Conservation (phyloP, 2,329 filamentous ascomycete species). For the Pseudogymnoascus sp. region DNA sequence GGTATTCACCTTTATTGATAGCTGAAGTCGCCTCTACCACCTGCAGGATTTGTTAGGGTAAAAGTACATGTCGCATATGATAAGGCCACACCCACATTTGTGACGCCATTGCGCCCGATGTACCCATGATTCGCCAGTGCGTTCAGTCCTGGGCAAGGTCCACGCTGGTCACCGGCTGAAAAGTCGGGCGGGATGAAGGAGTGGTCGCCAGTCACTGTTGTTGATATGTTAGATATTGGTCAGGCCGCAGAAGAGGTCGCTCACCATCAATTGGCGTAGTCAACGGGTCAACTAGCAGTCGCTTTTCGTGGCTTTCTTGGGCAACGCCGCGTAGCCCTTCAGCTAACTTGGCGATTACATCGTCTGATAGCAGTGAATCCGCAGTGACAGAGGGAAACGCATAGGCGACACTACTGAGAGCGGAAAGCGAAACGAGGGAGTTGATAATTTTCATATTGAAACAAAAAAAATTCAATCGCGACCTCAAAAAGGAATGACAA, state of each 20-base stretch:
- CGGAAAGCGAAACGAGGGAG: slow-evolving; percentile 4
- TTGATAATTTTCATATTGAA: neutral
- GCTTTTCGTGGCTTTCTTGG: slow-evolving; percentile 4
- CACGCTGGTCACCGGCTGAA: slow-evolving; percentile 29
- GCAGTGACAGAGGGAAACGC: neutral
- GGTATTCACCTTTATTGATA: slow-evolving; percentile 27
- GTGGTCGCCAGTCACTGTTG: slow-evolving; percentile 28
- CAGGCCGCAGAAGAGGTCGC: neutral
- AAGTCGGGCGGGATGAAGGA: slow-evolving; percentile 29
- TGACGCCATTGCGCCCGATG: slow-evolving; percentile 33
- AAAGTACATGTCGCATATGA: slow-evolving; percentile 12
- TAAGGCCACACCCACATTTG: slow-evolving; percentile 15
- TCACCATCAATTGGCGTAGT: slow-evolving; percentile 11
- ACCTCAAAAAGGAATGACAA: neutral
- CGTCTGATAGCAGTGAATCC: neutral
- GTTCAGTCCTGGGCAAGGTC: slow-evolving; percentile 34
- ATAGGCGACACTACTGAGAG: neutral
- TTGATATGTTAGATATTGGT: slow-evolving; percentile 1
- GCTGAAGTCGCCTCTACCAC: slow-evolving; percentile 26
- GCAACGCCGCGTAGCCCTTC: neutral
- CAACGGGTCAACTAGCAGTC: slow-evolving; percentile 10
- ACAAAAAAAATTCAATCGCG: neutral
- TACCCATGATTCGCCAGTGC: slow-evolving; percentile 36
- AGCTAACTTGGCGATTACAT: neutral
- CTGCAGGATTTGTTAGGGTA: slow-evolving; percentile 1